Evolutionary conservation across 2,329 filamentous ascomycete genomes (phyloP).

Genomic region (Seiridium cupressi): DNA sequence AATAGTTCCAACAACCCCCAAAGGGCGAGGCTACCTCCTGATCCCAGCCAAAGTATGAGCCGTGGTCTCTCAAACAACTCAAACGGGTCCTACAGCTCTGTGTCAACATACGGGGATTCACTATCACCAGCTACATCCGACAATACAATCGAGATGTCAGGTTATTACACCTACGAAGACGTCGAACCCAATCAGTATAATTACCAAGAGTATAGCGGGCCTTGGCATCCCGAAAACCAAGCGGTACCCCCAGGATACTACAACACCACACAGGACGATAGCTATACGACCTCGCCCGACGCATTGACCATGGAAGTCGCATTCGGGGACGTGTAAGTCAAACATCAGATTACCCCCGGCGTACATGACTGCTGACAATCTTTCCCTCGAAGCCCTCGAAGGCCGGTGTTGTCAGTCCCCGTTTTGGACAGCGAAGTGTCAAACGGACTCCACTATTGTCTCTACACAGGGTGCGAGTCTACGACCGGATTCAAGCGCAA

Average conservation of each 20-base stretch:
- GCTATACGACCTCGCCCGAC: too few relatives aligned
- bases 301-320: too few relatives aligned
- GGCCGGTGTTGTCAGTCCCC: background rate
- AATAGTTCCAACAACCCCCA: background rate
- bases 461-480: slow-evolving; percentile 32
- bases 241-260: too few relatives aligned
- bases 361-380: too few relatives aligned
- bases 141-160: background rate
- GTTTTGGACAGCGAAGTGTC: background rate
- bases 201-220: background rate
- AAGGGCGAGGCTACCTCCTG: background rate
- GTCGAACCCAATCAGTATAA: background rate
- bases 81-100: background rate
- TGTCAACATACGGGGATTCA: background rate
- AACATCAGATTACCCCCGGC: too few relatives aligned
- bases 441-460: background rate
- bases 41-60: background rate
- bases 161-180: background rate
- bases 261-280: too few relatives aligned
- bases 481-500: slow-evolving; percentile 46
- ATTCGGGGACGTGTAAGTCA: too few relatives aligned
- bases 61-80: background rate
- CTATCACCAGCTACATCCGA: background rate
- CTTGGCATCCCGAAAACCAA: too few relatives aligned
- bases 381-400: background rate